These are phyloP conservation scores for Adansonia grandidieri DNA, from an alignment of 441 rosid genomes.

Conservation along the genomic window DNA sequence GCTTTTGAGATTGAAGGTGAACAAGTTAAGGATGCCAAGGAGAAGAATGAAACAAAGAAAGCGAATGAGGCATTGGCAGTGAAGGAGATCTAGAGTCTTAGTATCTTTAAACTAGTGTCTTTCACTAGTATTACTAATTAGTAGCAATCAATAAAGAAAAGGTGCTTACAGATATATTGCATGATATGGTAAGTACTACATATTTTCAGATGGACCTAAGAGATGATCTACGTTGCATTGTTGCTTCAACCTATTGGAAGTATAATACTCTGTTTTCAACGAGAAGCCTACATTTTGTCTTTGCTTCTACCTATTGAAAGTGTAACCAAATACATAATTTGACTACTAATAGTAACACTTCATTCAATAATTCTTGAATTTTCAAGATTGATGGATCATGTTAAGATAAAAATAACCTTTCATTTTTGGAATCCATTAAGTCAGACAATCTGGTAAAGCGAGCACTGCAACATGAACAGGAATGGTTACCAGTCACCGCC, in stretches of 20 bases:
- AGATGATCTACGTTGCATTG: background rate
- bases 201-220: background rate
- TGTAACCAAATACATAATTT: background rate
- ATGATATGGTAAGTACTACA: background rate
- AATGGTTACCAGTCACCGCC: too few relatives aligned
- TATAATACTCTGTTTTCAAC: background rate
- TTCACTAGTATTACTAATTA: background rate
- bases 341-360: background rate
- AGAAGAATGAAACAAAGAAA: constrained; percentile 21
- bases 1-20: constrained; percentile 57
- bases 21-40: constrained; percentile 26
- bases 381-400: background rate
- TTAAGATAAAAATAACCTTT: background rate
- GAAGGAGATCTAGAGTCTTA: constrained; percentile 34
- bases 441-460: background rate
- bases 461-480: too few relatives aligned
- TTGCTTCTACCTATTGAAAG: background rate
- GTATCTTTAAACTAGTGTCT: too few relatives aligned
- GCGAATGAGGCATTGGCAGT: constrained; percentile 37
- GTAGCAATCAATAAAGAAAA: background rate
- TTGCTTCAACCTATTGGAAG: background rate
- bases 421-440: background rate
- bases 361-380: background rate
- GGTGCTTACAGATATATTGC: background rate
- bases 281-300: background rate